Evolutionary conservation across 2,329 filamentous ascomycete genomes (phyloP), one percentile per base, ranked within the genome.

Genomic region (Mollisiaceae sp.): DNA sequence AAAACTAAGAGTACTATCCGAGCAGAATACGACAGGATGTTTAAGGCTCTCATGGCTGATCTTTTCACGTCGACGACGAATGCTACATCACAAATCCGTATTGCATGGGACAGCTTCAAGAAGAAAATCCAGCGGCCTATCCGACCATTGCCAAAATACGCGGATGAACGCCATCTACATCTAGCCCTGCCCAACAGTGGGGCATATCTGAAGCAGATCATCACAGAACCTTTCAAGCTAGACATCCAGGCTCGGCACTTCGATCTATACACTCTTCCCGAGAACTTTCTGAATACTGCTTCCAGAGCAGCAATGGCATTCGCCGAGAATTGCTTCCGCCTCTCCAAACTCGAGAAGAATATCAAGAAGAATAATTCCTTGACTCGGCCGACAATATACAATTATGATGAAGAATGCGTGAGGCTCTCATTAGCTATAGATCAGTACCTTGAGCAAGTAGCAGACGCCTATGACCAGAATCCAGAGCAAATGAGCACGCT

Each of bases 401-500:
- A 22, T 22, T 8, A 50, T 50, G n/a, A 22, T 22, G 8, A 50
- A n/a, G n/a, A 8, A 22, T 50, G 45, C n/a, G 11, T 22, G n/a
- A n/a, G 5, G n/a, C 8, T 24, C 11, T 22, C 45, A 3, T 9
- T 8, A 14, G 45, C n/a, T n/a, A 81, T 84, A 14, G 41, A 73
- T 0, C 38, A 67, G 0, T 81, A 84, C 60, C 64, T 82, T 0
- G 39, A 71, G 0, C 56, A 67, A 1, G 76, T 80, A 1, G 67
- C 72, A 0, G 67, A 76, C 0, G 70, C 75, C 0, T 86, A 85
- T 65, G 70, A 79, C 0, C 64, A 69, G 2, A 80, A 83, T 63
- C 78, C 82, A 0, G 82, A 85, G 60, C 79, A 83, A 22, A 82
- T 80, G 69, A 87, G 86, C 32, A 63, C 75, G 0, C 80, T 84